phyloP scores from a whole-genome alignment of 768 basidiomycete genomes.

The Harrya chromipes region DNA sequence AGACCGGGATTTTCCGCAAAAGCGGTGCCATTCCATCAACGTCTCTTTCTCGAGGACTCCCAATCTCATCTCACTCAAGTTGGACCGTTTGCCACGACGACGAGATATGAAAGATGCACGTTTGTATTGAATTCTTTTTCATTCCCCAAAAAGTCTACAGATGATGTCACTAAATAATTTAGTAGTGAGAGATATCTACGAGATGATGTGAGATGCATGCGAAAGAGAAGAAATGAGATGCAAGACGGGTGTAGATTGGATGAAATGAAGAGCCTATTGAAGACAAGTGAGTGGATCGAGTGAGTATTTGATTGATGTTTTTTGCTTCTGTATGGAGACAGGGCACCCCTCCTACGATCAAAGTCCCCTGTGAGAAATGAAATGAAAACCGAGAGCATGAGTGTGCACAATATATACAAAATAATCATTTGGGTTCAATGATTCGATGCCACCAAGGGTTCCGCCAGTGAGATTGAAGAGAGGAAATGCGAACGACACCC shows the following conservation, averaged over 20 bases:
- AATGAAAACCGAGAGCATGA: neutral
- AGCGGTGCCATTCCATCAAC: too few species aligned
- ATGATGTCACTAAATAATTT: slow-evolving; percentile 23
- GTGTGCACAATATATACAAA: slow-evolving; percentile 20
- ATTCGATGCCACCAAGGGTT: neutral
- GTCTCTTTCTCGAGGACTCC: too few species aligned
- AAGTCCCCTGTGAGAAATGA: slow-evolving; percentile 1
- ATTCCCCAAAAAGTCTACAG: slow-evolving; percentile 17
- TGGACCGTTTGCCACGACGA: too few species aligned
- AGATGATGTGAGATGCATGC: slow-evolving; percentile 9
- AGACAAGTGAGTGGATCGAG: neutral
- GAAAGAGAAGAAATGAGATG: slow-evolving; percentile 1
- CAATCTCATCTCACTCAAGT: too few species aligned
- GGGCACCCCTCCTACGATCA: slow-evolving; percentile 5
- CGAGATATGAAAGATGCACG: neutral
- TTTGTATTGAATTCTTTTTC: slow-evolving; percentile 16
- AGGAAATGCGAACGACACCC: slow-evolving; percentile 13
- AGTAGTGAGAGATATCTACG: slow-evolving; percentile 19
- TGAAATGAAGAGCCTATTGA: slow-evolving; percentile 1
- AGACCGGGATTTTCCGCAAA: too few species aligned
- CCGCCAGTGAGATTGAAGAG: slow-evolving; percentile 6
- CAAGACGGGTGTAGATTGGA: neutral
- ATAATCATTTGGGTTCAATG: slow-evolving; percentile 12
- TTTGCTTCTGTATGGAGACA: neutral
- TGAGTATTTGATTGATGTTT: neutral